Evolutionary conservation across 192 early-diverging fungal genomes (phyloP).

Genomic region (Backusella sp.): DNA sequence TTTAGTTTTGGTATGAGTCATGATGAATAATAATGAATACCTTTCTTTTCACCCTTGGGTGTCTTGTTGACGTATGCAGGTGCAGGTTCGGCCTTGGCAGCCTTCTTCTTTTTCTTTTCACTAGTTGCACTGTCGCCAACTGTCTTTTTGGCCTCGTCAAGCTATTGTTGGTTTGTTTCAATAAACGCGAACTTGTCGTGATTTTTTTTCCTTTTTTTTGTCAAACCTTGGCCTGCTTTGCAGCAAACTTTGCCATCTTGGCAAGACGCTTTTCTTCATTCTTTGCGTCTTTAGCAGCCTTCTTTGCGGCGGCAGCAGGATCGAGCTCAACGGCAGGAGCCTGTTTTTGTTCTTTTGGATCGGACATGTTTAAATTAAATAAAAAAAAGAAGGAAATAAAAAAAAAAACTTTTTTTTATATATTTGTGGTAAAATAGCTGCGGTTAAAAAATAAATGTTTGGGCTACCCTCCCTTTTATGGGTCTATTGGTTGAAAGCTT

Average conservation of each 20-base stretch:
- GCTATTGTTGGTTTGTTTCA: background rate
- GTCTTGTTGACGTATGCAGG: constrained; percentile 81
- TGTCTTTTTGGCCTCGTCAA: constrained; percentile 17
- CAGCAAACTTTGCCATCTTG: constrained; percentile 91
- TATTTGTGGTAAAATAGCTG: background rate
- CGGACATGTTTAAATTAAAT: background rate
- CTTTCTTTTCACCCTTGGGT: constrained; percentile 87
- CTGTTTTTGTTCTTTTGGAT: constrained; percentile 9
- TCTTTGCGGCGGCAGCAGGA: constrained; percentile 35
- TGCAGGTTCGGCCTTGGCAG: constrained; percentile 48
- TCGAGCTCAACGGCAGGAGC: constrained; percentile 9
- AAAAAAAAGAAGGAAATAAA: background rate
- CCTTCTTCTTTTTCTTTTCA: constrained; percentile 63
- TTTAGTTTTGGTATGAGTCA: background rate
- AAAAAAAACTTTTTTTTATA: constrained; percentile 11
- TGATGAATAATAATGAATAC: constrained; percentile 16
- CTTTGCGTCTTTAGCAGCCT: constrained; percentile 84
- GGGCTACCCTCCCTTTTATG: no score
- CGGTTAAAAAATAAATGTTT: background rate
- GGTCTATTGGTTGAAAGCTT: no score
- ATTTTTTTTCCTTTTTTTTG: background rate
- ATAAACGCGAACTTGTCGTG: no score
- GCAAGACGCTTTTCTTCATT: constrained; percentile 89
- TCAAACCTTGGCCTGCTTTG: constrained; percentile 77
- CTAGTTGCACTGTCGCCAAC: constrained; percentile 14